Evolutionary conservation across 2,329 filamentous ascomycete species (phyloP), one percentile per base, ranked within the genome.

Genomic region (Pseudogymnoascus sp.): DNA sequence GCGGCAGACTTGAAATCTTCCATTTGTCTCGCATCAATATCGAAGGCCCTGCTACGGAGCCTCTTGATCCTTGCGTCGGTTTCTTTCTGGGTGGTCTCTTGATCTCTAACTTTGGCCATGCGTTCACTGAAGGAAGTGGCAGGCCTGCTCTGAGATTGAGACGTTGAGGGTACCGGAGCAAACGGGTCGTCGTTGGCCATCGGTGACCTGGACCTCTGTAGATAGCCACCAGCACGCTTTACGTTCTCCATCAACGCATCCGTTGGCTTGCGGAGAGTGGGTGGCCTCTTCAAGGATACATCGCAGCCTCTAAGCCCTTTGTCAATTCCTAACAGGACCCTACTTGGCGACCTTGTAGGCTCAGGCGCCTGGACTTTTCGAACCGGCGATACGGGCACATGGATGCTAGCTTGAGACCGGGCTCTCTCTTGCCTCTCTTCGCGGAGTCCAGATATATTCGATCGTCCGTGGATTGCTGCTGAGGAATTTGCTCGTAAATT

Each of bases 301-400:
- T 97, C 91, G 63, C 84, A 84, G 1, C 88, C 92, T 68, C 81
- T 88, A 37, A 92, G 77, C 0, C 91, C 92, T 72, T 96, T 95
- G 75, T 96, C 92, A 65, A 97, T 95, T 4, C 94, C 93, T 14
- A 97, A 74, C 16, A 91, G 75, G 12, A 94, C 83, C 64, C 92
- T 82, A 61, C 88, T 88, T 0, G 94, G 93, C 1, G 92, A 97
- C 26, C 81, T 84, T 37, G 85, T 86, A 6, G 58, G 58, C 14
- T 77, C 70, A 1, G 79, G 72, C 12, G 78, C 74, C 73, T 80
- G 75, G 68, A 78, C 68, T 77, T 84, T 74, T 76, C 81, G 87
- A 4, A 93, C 89, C 0, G 92, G 84, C 7, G 85, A 88, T 2
- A 83, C 84, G 1, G 91, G 91, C 12, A 97, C 89, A 73, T 96